A percentile compares a stretch with the other conserved stretches of the same genome.
Conservation (phyloP, 805 yeast genomes). For the Yamadazyma sp. region DNA sequence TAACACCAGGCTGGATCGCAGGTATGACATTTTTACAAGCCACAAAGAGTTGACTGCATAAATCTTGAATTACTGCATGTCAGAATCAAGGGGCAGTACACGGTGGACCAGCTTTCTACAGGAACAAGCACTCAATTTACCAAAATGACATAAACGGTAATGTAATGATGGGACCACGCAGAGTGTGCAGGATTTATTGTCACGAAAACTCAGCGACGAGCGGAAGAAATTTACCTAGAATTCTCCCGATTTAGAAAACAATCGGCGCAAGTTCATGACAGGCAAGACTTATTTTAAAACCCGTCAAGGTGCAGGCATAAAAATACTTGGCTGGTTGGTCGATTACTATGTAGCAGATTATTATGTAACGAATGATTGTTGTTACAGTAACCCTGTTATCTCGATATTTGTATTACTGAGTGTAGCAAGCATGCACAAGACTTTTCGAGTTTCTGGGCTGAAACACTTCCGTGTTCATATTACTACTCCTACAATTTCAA, state of each 20-base stretch:
- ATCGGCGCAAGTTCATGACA: constrained; percentile 1
- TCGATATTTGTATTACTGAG: constrained; percentile 1
- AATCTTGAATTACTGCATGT: constrained; percentile 1
- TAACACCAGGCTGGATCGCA: constrained; percentile 13
- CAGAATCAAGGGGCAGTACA: constrained; percentile 6
- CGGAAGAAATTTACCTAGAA: not conserved
- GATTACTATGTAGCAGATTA: no score
- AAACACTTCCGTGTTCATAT: constrained; percentile 4
- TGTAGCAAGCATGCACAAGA: constrained; percentile 2
- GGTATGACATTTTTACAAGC: not conserved
- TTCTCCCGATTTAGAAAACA: not conserved
- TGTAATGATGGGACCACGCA: not conserved
- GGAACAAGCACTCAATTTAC: constrained; percentile 1
- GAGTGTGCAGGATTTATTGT: constrained; percentile 2
- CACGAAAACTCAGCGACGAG: not conserved
- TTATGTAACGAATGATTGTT: not conserved
- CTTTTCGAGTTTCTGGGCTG: constrained; percentile 1
- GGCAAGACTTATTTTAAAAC: no score
- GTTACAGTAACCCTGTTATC: not conserved
- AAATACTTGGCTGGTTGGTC: constrained; percentile 3
- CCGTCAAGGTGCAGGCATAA: not conserved
- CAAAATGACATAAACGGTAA: constrained; percentile 3
- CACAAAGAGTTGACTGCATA: no score
- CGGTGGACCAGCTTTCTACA: not conserved
- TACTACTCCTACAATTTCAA: no score